Conservation (phyloP, 345 rosid genomes). For the Hypericum androsaemum region DNA sequence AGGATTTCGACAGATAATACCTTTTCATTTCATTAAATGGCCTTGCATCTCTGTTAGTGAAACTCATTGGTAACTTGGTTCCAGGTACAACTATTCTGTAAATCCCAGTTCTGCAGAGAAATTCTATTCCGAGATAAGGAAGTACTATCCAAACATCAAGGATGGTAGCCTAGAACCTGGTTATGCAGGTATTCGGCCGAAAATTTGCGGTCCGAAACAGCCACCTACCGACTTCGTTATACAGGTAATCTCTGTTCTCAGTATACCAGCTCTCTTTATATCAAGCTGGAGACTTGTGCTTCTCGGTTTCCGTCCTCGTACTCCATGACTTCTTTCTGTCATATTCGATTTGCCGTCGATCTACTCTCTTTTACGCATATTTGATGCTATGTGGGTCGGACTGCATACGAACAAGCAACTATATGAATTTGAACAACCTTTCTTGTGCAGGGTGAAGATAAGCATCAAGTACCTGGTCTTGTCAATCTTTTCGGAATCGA, state of each 20-base stretch:
- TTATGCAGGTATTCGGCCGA: constrained; percentile 82
- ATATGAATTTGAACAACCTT: not conserved
- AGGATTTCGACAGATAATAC: too few species aligned
- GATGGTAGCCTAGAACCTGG: constrained; percentile 68
- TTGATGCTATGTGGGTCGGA: too few species aligned
- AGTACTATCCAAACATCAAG: constrained; percentile 65
- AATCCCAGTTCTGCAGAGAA: constrained; percentile 34
- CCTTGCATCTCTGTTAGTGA: not conserved
- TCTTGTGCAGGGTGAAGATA: constrained; percentile 58
- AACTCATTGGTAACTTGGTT: constrained; percentile 9
- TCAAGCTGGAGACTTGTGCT: not conserved
- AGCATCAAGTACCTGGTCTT: constrained; percentile 72
- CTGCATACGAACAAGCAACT: too few species aligned
- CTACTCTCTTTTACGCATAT: too few species aligned
- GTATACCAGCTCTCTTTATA: not conserved
- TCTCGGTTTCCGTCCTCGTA: too few species aligned
- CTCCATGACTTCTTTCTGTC: too few species aligned
- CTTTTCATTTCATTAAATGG: too few species aligned
- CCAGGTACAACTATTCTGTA: constrained; percentile 69
- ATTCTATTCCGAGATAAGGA: constrained; percentile 69
- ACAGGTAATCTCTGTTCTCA: constrained; percentile 38
- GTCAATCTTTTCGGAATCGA: constrained; percentile 86
- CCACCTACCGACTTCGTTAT: constrained; percentile 61
- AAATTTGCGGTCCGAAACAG: constrained; percentile 69
- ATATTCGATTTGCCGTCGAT: too few species aligned